Base-by-base conservation (phyloP, 768 basidiomycete genomes). In the Chlorophyllum brunneum region DNA sequence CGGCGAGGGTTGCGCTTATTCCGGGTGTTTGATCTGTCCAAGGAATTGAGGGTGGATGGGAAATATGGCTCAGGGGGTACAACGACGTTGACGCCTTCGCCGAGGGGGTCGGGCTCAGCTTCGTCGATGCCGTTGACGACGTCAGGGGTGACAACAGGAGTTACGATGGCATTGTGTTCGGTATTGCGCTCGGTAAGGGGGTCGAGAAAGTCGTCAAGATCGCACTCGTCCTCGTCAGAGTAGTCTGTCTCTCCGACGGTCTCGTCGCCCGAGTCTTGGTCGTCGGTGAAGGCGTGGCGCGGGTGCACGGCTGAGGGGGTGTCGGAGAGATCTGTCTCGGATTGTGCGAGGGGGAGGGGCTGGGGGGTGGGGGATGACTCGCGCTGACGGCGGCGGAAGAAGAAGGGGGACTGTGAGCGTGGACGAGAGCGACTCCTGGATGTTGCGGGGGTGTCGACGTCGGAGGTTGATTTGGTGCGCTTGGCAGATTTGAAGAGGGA, bases 61-160 rank as follows among this genome's bases (percentile, higher is more conserved):
- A 91, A 91, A 65, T 89, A 89, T 2, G 89, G 88, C 57, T 91
- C 87, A 3, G 81, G 85, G 0, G 91, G 88, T 1, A 92, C 80
- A 56, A 93, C 82, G 48, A 94, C 86, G 60, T 93, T 94, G 16
- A 92, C 88, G 51, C 92, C 95, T 67, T 97, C 94, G 10, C 95
- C 95, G 8, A 95, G 75, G 0, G 89, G 90, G 66, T 95, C 93
- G 0, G 85, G 80, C 49, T 85, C 83, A 48, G 87, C 86, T 9
- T 79, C 76, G 7, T 76, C 79, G 1, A 71, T 66, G 0, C 73
- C 65, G 20, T 75, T 70, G 27, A 57, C 55, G 6, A 56, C 57
- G 4, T 62, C 63, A 6, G 64, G 69, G 1, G 46, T 56, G 5
- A 59, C 54, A 3, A 63, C 63, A 31, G 68, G 72, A 0, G 64